Conservation (phyloP, 2,329 filamentous ascomycete species). For the Aspergillus fructus region DNA sequence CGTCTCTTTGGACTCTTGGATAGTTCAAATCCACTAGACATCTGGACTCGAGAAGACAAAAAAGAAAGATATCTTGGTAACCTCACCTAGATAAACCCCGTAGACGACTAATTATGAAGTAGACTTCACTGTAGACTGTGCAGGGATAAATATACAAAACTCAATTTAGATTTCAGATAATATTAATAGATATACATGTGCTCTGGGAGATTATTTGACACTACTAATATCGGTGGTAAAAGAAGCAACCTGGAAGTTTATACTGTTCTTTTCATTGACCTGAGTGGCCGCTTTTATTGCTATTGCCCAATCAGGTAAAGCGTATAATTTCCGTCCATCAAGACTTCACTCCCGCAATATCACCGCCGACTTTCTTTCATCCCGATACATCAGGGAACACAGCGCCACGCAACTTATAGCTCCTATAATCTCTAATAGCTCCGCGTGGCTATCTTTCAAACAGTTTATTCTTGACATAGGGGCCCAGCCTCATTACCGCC, state of each 20-base stretch:
- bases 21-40: slow-evolving; percentile 6
- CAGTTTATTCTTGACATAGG: neutral
- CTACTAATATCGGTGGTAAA: neutral
- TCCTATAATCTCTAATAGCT: neutral
- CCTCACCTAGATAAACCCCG: neutral
- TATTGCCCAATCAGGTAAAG: slow-evolving; percentile 23
- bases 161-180: neutral
- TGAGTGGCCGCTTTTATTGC: neutral
- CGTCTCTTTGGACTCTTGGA: slow-evolving; percentile 2
- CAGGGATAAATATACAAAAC: neutral
- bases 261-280: neutral
- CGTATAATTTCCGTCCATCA: slow-evolving; percentile 15
- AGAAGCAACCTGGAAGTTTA: neutral
- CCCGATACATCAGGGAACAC: neutral
- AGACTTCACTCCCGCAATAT: slow-evolving; percentile 2
- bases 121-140: neutral
- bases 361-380: slow-evolving; percentile 4
- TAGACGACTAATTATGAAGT: neutral
- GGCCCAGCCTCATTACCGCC: slow-evolving; percentile 22
- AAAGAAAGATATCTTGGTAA: slow-evolving; percentile 3
- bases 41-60: slow-evolving; percentile 1
- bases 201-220: neutral
- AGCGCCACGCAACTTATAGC: neutral
- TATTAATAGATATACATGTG: neutral
- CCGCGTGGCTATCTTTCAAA: neutral